A percentile compares a stretch with the other conserved stretches of the same genome.
phyloP scores from a whole-genome alignment of 1,139 yeast genomes.

The Suhomyces bokatorum region DNA sequence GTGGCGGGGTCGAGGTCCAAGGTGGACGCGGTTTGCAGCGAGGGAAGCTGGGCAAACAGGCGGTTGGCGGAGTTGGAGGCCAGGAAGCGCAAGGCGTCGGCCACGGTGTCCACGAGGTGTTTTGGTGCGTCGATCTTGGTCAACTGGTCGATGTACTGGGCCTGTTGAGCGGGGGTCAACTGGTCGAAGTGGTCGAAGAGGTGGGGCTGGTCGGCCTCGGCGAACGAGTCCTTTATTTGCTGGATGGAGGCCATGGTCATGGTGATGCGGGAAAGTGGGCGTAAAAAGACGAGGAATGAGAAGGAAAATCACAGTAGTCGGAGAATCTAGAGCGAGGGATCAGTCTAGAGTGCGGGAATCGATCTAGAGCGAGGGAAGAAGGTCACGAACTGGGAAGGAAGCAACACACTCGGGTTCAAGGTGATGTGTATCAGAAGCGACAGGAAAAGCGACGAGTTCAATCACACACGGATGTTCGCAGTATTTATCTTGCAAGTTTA shows the following conservation, averaged over 20 bases:
- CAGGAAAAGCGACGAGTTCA: no score
- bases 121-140: slow-evolving; percentile 43
- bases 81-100: slow-evolving; percentile 35
- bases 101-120: slow-evolving; percentile 44
- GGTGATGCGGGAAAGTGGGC: neutral
- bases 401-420: no score
- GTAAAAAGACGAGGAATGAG: neutral
- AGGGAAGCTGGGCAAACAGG: slow-evolving; percentile 53
- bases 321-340: no score
- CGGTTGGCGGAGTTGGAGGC: slow-evolving; percentile 34
- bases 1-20: slow-evolving; percentile 37
- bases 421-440: no score
- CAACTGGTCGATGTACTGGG: slow-evolving; percentile 38
- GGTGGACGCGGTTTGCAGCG: slow-evolving; percentile 49
- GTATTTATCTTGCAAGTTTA: no score
- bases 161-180: slow-evolving; percentile 33
- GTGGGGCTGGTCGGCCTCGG: slow-evolving; percentile 52
- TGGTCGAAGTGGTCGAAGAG: slow-evolving; percentile 42
- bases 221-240: slow-evolving; percentile 40
- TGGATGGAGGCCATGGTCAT: slow-evolving; percentile 13
- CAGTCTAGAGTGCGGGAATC: no score
- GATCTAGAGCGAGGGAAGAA: no score
- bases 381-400: no score
- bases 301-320: no score
- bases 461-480: no score